Evolutionary conservation across 768 basidiomycete species (phyloP).

Genomic region (Clitopilus hobsonii): DNA sequence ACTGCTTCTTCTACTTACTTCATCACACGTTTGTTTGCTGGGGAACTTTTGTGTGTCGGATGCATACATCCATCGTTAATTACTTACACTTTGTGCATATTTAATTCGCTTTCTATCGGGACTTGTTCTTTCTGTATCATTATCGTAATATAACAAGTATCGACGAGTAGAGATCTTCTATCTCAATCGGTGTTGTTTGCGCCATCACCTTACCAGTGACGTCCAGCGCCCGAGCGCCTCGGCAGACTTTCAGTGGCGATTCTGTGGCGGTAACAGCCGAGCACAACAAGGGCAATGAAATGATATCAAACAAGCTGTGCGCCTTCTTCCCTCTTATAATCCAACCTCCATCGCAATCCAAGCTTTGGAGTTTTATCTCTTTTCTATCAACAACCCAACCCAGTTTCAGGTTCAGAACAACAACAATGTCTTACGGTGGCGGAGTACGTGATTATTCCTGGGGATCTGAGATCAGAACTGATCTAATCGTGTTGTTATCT

Average conservation of each 20-base stretch:
- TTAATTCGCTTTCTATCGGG: background rate
- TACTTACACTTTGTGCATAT: background rate
- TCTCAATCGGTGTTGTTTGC: too few relatives aligned
- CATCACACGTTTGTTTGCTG: too few relatives aligned
- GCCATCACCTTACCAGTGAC: too few relatives aligned
- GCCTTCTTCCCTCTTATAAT: background rate
- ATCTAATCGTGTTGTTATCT: background rate
- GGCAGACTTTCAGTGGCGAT: too few relatives aligned
- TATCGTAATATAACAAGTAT: background rate
- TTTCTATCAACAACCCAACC: background rate
- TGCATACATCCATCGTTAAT: too few relatives aligned
- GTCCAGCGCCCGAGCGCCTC: too few relatives aligned
- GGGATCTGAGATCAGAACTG: background rate
- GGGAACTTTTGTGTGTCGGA: background rate
- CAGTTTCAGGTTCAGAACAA: background rate
- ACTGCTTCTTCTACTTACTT: too few relatives aligned
- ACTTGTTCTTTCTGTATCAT: background rate
- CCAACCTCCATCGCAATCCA: background rate
- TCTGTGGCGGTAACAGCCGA: conserved; percentile 9
- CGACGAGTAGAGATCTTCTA: too few relatives aligned
- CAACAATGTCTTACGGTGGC: conserved; percentile 32
- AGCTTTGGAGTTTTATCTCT: background rate
- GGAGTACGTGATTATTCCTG: conserved; percentile 8
- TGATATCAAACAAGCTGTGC: background rate
- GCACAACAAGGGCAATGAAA: background rate